Percentiles rank a stretch among this genome's conserved stretches.
Conservation (phyloP, 2,329 filamentous ascomycete genomes). For the Colletotrichum sansevieriae region DNA sequence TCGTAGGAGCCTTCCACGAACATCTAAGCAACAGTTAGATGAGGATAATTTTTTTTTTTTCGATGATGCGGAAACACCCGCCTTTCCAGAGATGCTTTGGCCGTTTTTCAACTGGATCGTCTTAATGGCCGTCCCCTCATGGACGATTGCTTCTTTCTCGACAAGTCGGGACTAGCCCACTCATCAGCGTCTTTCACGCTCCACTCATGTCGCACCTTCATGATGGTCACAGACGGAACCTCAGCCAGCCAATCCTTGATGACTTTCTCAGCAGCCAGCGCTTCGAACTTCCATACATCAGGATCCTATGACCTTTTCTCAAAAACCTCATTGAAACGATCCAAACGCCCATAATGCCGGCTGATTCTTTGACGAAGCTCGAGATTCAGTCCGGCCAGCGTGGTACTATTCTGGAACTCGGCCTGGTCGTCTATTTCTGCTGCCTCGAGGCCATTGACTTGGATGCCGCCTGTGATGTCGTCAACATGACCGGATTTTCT, state of each 20-base stretch:
- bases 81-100: not conserved
- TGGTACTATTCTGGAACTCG: conserved; percentile 1
- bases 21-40: conserved; percentile 29
- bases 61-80: not conserved
- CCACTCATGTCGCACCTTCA: conserved; percentile 11
- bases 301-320: conserved; percentile 35
- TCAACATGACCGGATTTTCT: not conserved
- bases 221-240: conserved; percentile 4
- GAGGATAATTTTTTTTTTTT: not conserved
- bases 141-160: conserved; percentile 19
- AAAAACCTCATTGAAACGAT: conserved; percentile 37
- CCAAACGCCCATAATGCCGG: conserved; percentile 40
- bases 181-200: not conserved
- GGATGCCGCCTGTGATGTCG: not conserved
- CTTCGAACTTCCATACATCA: conserved; percentile 44
- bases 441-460: not conserved
- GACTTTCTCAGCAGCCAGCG: conserved; percentile 42
- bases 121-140: conserved; percentile 23
- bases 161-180: not conserved
- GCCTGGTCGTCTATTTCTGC: not conserved
- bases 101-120: conserved; percentile 31
- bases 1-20: conserved; percentile 48
- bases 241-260: conserved; percentile 42
- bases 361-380: conserved; percentile 44
- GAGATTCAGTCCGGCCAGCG: conserved; percentile 31